phyloP scores from a whole-genome alignment of 768 basidiomycete genomes.

The Sistotremastrum suecicum region DNA sequence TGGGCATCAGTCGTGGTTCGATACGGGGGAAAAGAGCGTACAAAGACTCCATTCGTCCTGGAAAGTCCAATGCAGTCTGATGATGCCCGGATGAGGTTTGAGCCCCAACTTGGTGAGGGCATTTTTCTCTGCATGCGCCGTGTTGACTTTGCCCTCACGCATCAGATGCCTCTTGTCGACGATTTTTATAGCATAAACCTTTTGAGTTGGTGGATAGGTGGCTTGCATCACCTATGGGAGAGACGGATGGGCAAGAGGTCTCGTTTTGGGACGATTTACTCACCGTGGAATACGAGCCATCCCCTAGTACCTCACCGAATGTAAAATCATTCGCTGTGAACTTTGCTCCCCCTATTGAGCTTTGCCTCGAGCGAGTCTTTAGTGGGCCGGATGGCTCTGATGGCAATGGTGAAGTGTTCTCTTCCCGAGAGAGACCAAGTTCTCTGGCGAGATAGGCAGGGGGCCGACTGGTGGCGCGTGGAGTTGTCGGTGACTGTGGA shows the following conservation, averaged over 20 bases:
- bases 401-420: neutral
- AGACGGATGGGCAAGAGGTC: conserved; percentile 4
- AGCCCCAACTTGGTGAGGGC: conserved; percentile 46
- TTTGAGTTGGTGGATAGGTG: conserved; percentile 37
- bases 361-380: conserved; percentile 25
- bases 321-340: conserved; percentile 49
- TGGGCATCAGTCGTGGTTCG: conserved; percentile 1
- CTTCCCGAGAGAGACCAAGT: conserved; percentile 27
- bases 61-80: conserved; percentile 71
- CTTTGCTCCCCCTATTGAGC: conserved; percentile 27
- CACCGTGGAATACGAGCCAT: conserved; percentile 75
- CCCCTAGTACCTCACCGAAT: conserved; percentile 61
- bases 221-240: conserved; percentile 40
- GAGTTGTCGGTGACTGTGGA: conserved; percentile 21
- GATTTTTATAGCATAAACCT: conserved; percentile 65
- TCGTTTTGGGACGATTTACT: conserved; percentile 14
- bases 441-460: conserved; percentile 49
- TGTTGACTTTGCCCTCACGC: conserved; percentile 62
- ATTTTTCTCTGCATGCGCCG: conserved; percentile 70
- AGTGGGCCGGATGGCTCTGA: neutral
- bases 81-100: conserved; percentile 65
- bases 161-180: conserved; percentile 75
- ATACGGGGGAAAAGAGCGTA: conserved; percentile 25
- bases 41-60: conserved; percentile 77
- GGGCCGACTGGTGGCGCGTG: conserved; percentile 21